Base-by-base conservation (phyloP, 23 red algal species). In the Gracilaria vermiculophylla region DNA sequence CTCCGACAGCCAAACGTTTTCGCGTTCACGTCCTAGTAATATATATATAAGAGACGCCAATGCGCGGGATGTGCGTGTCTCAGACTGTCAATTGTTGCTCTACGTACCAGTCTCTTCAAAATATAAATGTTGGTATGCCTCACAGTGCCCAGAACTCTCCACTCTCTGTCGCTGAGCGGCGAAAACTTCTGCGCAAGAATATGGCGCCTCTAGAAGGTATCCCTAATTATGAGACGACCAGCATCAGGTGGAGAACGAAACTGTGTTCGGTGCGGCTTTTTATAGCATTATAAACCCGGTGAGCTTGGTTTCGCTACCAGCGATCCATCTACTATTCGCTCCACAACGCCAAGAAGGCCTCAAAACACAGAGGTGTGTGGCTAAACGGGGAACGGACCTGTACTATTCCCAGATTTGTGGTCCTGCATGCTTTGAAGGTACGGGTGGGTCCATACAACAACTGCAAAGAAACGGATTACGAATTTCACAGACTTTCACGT, bases 401-500 rank as follows among this genome's bases (percentile, higher is more conserved):
- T 13, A 5, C 50, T 76, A 49, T 48, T 76, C 15, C 71, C 71
- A 4, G 71, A 76, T 3, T 28, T 40, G 37, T 76, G 6, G 40
- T 76, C 71, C 14, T 52, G 48, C 2, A 76, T 2, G n/a, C 43
- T 52, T 31, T 76, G 36, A 15, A 76, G 20, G 7, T 76, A 52
- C 8, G 71, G 16, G 21, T 76, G 71, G 2, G 20, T 29, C n/a
- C n/a, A n/a, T 8, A 35, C 71, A 42, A 76, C 71, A 2, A 76
- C 48, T 3, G 34, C 71, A 25, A 32, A 76, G 33, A 49, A 49
- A n/a, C 40, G 71, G 29, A 76, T 76, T 3, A 35, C 71, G 31
- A 76, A 76, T 40, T 76, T 45, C 7, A 73, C 67, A 20, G 67
- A 27, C 33, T 73, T 73, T 20, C 10, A 73, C n/a, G 10, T 73